These are phyloP conservation scores for Pyronema domesticum DNA, from an alignment of 495 filamentous ascomycete species.

Conservation along the genomic window DNA sequence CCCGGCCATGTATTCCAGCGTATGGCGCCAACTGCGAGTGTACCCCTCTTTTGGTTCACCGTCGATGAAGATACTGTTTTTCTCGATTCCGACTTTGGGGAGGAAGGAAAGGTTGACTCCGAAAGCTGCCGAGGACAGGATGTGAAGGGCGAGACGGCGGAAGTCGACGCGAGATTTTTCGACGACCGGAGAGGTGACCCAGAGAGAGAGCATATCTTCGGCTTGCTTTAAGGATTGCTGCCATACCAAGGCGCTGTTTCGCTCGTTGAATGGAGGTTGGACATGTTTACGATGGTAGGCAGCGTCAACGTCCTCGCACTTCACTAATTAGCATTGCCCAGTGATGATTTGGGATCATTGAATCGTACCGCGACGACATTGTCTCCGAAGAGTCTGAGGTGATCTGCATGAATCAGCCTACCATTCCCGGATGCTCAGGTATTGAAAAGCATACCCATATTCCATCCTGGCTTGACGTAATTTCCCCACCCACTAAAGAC, in stretches of 20 bases:
- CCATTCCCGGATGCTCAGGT: neutral
- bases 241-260: constrained; percentile 30
- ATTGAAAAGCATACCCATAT: constrained; percentile 5
- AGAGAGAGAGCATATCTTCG: constrained; percentile 26
- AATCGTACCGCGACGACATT: constrained; percentile 25
- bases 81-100: neutral
- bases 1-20: neutral
- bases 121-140: constrained; percentile 8
- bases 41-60: neutral
- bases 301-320: constrained; percentile 28
- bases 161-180: neutral
- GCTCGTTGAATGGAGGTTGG: constrained; percentile 30
- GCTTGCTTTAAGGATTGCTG: constrained; percentile 27
- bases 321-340: neutral
- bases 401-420: constrained; percentile 6
- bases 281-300: constrained; percentile 28
- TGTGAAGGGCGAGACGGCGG: neutral
- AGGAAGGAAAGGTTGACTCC: constrained; percentile 4
- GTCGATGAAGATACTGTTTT: neutral
- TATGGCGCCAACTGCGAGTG: neutral
- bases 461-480: constrained; percentile 10
- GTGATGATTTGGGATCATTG: constrained; percentile 1
- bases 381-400: constrained; percentile 27
- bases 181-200: constrained; percentile 11
- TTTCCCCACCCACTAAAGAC: constrained; percentile 5